Conservation (phyloP, 2,329 filamentous ascomycete species). For the Fusarium scirpi region DNA sequence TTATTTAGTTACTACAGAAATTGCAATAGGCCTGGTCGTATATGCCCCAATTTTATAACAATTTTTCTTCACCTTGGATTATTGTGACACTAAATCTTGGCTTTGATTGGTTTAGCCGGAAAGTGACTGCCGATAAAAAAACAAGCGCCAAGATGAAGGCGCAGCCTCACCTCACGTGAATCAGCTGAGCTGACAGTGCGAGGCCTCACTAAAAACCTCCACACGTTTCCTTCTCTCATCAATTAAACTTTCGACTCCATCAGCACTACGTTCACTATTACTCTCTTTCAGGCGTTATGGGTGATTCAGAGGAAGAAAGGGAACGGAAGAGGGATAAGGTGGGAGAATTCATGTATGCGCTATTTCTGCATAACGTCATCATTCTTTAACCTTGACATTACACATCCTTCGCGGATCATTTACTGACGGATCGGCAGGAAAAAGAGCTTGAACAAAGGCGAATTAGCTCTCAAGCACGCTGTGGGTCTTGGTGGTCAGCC, state of each 20-base stretch:
- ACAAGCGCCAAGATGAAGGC: constrained; percentile 7
- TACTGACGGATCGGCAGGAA: constrained; percentile 39
- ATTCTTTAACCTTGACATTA: not conserved
- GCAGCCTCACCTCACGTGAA: constrained; percentile 37
- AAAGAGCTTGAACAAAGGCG: constrained; percentile 52
- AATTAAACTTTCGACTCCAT: not conserved
- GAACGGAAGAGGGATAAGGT: constrained; percentile 51
- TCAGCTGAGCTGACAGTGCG: constrained; percentile 19
- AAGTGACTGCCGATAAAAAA: constrained; percentile 3
- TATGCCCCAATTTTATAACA: not conserved
- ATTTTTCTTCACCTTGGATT: not conserved
- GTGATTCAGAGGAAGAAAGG: constrained; percentile 26
- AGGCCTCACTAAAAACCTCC: not conserved
- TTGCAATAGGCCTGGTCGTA: not conserved
- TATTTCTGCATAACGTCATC: constrained; percentile 23
- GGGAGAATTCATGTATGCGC: constrained; percentile 51
- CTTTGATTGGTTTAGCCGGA: constrained; percentile 18
- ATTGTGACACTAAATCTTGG: not conserved
- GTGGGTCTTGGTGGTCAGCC: constrained; percentile 49
- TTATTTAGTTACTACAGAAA: no score
- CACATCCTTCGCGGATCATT: not conserved
- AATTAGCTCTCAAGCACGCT: constrained; percentile 53
- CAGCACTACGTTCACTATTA: no score
- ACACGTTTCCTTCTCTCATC: not conserved
- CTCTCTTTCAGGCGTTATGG: constrained; percentile 1